These are phyloP conservation scores for Hyaloperonospora arabidopsidis DNA, from an alignment of 352 stramenopile genomes.

Conservation along the genomic window DNA sequence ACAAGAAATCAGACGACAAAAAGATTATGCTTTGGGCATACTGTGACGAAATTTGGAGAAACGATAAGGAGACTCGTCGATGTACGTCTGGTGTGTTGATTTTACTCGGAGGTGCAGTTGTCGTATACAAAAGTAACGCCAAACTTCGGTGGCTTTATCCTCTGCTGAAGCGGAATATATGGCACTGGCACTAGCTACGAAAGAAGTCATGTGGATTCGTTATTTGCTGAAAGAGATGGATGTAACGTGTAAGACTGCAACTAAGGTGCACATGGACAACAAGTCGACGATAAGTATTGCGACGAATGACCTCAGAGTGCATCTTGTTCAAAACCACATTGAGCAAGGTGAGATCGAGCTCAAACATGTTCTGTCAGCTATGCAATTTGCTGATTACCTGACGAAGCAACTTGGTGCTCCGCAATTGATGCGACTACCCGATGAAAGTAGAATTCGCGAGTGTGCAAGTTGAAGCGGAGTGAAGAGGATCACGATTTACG, in stretches of 20 bases:
- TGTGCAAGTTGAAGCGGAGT: no score
- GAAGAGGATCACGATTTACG: no score
- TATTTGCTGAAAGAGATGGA: conserved; percentile 10
- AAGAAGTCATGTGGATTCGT: conserved; percentile 7
- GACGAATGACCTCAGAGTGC: no score
- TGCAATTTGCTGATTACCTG: no score
- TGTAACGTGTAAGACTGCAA: no score
- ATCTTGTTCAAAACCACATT: no score
- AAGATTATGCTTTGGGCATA: not conserved
- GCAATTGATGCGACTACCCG: no score
- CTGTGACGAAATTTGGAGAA: conserved; percentile 5
- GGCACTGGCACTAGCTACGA: conserved; percentile 1
- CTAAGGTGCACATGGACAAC: conserved; percentile 6
- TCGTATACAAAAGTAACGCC: conserved; percentile 6
- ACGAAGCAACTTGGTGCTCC: no score
- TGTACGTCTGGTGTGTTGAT: conserved; percentile 9
- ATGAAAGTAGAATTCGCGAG: no score
- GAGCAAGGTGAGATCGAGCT: no score
- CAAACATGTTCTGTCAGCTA: no score
- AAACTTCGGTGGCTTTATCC: conserved; percentile 2
- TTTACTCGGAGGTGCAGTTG: not conserved
- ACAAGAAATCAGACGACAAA: not conserved
- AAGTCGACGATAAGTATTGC: conserved; percentile 6
- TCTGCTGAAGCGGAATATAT: conserved; percentile 13
- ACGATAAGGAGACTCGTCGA: not conserved